A percentile compares a stretch with the other conserved stretches of the same genome.
phyloP scores from a whole-genome alignment of 1,284 basidiomycete species.

The Volvariella volvacea region DNA sequence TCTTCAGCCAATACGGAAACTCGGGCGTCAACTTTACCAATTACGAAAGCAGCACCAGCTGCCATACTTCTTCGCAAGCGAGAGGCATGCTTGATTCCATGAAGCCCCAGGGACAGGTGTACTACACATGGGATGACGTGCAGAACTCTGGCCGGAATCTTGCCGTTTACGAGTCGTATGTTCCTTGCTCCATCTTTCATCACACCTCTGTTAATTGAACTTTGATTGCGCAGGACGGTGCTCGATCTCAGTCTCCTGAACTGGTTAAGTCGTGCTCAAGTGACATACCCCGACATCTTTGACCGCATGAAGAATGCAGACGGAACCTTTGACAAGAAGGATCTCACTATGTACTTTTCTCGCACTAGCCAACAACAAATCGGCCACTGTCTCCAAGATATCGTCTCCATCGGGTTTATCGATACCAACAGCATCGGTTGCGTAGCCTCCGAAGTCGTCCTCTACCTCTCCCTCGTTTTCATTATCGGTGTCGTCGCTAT shows the following conservation, averaged over 20 bases:
- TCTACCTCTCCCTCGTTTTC: constrained; percentile 94
- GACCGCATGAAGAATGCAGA: constrained; percentile 69
- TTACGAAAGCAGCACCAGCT: constrained; percentile 61
- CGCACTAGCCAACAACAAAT: constrained; percentile 60
- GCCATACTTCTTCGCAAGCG: constrained; percentile 62
- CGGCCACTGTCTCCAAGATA: constrained; percentile 82
- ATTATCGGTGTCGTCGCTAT: constrained; percentile 96
- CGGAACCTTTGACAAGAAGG: constrained; percentile 73
- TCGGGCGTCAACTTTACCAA: constrained; percentile 59
- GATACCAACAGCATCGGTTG: constrained; percentile 94
- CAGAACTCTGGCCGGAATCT: constrained; percentile 67
- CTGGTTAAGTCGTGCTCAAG: constrained; percentile 76
- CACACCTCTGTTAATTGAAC: constrained; percentile 7
- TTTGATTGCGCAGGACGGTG: constrained; percentile 56
- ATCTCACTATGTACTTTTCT: constrained; percentile 79
- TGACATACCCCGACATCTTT: constrained; percentile 79
- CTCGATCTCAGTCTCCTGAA: constrained; percentile 82
- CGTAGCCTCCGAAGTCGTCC: constrained; percentile 89
- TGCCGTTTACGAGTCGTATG: constrained; percentile 87
- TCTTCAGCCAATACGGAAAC: constrained; percentile 72
- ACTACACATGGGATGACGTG: constrained; percentile 89
- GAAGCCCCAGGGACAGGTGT: constrained; percentile 76
- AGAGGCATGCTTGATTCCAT: constrained; percentile 43
- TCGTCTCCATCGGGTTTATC: constrained; percentile 86
- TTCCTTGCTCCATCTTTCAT: constrained; percentile 11